These are phyloP conservation scores for Acaromyces ingoldii DNA, from an alignment of 1,284 basidiomycete genomes.

Conservation along the genomic window DNA sequence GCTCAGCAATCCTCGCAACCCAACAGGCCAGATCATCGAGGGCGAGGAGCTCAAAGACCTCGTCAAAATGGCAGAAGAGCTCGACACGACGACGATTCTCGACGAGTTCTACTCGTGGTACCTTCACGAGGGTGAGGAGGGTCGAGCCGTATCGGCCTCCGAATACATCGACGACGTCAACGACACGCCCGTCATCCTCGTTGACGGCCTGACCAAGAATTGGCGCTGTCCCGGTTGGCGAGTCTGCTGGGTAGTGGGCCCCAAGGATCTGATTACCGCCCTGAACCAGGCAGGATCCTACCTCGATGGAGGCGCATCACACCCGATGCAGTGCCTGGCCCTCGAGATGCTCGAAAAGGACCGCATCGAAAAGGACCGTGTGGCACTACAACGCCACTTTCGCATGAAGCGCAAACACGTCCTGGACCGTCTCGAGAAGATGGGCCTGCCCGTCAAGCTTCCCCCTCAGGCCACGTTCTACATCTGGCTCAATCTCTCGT, in stretches of 20 bases:
- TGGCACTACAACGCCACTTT: slow-evolving; percentile 63
- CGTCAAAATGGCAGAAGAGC: slow-evolving; percentile 65
- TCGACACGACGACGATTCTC: slow-evolving; percentile 72
- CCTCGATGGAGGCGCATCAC: slow-evolving; percentile 34
- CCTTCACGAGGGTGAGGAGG: slow-evolving; percentile 69
- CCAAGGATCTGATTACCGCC: slow-evolving; percentile 35
- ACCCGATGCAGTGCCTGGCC: slow-evolving; percentile 39
- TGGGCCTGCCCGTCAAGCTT: slow-evolving; percentile 52
- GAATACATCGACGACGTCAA: slow-evolving; percentile 78
- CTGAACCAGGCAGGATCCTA: slow-evolving; percentile 34
- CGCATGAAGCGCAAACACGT: slow-evolving; percentile 85
- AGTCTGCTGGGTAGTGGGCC: slow-evolving; percentile 84
- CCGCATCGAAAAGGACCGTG: slow-evolving; percentile 67
- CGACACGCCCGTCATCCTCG: slow-evolving; percentile 71
- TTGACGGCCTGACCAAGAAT: slow-evolving; percentile 89
- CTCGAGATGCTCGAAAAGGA: slow-evolving; percentile 51
- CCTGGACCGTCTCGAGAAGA: slow-evolving; percentile 68
- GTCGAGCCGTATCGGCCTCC: slow-evolving; percentile 75
- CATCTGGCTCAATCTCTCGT: slow-evolving; percentile 82
- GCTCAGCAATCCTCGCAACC: slow-evolving; percentile 84
- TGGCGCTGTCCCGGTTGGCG: slow-evolving; percentile 66
- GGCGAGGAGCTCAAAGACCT: slow-evolving; percentile 76
- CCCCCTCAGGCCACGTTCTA: slow-evolving; percentile 53
- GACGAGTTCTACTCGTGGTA: slow-evolving; percentile 93
- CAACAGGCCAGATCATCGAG: slow-evolving; percentile 68